These are phyloP conservation scores for Tarenaya hassleriana DNA, from an alignment of 345 rosid genomes.

Conservation along the genomic window DNA sequence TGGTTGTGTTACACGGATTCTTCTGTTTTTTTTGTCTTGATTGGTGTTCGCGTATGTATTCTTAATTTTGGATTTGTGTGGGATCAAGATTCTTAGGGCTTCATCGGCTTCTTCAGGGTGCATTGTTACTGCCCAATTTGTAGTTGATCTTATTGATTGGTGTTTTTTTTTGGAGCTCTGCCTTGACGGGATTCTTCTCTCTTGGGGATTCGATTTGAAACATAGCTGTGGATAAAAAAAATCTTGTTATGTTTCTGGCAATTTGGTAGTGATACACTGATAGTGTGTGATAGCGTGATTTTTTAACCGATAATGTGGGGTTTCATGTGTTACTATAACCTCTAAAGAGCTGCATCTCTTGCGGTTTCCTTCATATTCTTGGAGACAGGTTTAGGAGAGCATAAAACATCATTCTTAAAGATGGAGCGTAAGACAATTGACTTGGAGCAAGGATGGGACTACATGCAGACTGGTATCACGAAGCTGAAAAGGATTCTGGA, in stretches of 20 bases:
- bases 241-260: not conserved
- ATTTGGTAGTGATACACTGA: constrained; percentile 10
- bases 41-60: not conserved
- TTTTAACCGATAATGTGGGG: constrained; percentile 6
- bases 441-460: constrained; percentile 79
- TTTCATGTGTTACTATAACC: not conserved
- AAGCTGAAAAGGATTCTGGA: constrained; percentile 81
- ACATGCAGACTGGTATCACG: constrained; percentile 64
- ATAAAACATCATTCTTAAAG: not conserved
- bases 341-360: not conserved
- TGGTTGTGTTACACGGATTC: not conserved
- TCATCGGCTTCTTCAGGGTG: constrained; percentile 20
- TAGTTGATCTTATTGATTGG: not conserved
- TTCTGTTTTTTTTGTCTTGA: not conserved
- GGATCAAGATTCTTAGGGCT: constrained; percentile 27
- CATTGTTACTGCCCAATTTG: constrained; percentile 15
- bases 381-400: constrained; percentile 15
- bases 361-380: not conserved
- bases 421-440: constrained; percentile 65
- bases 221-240: not conserved
- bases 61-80: not conserved
- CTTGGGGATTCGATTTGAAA: not conserved
- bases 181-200: too few relatives aligned
- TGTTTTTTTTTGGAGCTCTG: not conserved
- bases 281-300: not conserved